phyloP scores from a whole-genome alignment of 345 rosid genomes.

The Gossypium raimondii region DNA sequence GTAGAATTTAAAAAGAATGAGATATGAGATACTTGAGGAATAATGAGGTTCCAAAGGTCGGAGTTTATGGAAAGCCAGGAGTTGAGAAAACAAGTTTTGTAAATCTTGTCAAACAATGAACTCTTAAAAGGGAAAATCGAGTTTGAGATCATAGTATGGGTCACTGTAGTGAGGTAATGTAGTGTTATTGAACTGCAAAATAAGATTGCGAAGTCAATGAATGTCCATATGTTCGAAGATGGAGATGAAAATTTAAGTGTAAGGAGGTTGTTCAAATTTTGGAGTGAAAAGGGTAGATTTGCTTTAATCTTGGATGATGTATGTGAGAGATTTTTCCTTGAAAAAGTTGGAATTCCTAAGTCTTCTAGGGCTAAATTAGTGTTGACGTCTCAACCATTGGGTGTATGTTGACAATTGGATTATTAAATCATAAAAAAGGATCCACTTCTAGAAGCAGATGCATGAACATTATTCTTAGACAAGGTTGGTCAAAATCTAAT shows the following conservation, averaged over 20 bases:
- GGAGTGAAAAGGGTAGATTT: background rate
- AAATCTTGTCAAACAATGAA: conserved; percentile 3
- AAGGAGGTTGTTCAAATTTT: background rate
- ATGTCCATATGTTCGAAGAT: background rate
- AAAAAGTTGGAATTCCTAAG: too few species aligned
- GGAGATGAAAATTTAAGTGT: background rate
- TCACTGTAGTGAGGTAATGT: conserved; percentile 10
- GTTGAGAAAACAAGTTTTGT: conserved; percentile 4
- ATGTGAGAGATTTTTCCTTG: too few species aligned
- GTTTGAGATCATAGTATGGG: conserved; percentile 17
- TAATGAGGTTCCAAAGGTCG: background rate
- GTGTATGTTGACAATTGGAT: too few species aligned
- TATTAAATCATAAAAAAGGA: too few species aligned
- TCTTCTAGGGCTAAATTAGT: background rate
- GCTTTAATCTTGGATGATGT: too few species aligned
- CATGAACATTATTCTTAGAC: too few species aligned
- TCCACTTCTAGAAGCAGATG: too few species aligned
- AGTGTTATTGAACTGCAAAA: background rate
- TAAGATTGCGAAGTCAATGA: background rate
- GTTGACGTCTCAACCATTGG: too few species aligned
- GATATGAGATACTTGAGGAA: conserved; percentile 5
- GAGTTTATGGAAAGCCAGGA: conserved; percentile 18
- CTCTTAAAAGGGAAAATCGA: background rate
- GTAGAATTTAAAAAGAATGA: background rate
- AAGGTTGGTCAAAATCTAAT: too few species aligned